phyloP scores from a whole-genome alignment of 2,329 filamentous ascomycete genomes.

The Colletotrichum magnum region DNA sequence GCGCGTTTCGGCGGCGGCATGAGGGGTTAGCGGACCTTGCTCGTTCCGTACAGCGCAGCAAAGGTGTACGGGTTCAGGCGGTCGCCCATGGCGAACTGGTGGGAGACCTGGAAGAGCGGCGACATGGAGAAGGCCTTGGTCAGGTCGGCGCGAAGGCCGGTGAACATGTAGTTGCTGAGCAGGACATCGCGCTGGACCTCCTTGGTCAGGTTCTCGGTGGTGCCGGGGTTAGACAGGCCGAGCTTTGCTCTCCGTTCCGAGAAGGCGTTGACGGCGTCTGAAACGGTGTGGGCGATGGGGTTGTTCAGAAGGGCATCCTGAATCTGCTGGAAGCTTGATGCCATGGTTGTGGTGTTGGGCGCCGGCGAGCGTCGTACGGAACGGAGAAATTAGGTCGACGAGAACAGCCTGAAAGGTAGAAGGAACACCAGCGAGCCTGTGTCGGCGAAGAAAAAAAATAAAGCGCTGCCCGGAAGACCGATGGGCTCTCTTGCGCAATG shows the following conservation, averaged over 20 bases:
- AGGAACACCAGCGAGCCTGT: constrained; percentile 26
- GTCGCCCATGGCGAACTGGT: constrained; percentile 96
- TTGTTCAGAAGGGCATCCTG: constrained; percentile 80
- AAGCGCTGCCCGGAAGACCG: constrained; percentile 30
- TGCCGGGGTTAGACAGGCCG: constrained; percentile 92
- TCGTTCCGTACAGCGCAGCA: constrained; percentile 92
- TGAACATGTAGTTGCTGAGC: constrained; percentile 97
- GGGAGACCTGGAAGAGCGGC: constrained; percentile 96
- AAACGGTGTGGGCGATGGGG: constrained; percentile 76
- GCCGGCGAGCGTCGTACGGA: constrained; percentile 46
- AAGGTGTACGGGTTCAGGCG: constrained; percentile 95
- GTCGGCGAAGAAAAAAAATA: background rate
- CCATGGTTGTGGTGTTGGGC: constrained; percentile 59
- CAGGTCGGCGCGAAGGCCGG: constrained; percentile 93
- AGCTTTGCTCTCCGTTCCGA: constrained; percentile 89
- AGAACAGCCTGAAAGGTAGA: constrained; percentile 41
- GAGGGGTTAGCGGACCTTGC: constrained; percentile 75
- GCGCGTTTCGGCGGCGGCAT: background rate
- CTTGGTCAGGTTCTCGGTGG: constrained; percentile 87
- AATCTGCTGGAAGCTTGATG: constrained; percentile 60
- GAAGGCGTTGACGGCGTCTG: constrained; percentile 86
- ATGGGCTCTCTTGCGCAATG: constrained; percentile 34
- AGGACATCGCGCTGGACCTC: constrained; percentile 98
- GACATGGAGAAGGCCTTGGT: constrained; percentile 96
- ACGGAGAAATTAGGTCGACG: constrained; percentile 45